Evolutionary conservation across 352 stramenopile genomes (phyloP), one percentile per base, ranked within the genome.

Genomic region (Pythium sp.): DNA sequence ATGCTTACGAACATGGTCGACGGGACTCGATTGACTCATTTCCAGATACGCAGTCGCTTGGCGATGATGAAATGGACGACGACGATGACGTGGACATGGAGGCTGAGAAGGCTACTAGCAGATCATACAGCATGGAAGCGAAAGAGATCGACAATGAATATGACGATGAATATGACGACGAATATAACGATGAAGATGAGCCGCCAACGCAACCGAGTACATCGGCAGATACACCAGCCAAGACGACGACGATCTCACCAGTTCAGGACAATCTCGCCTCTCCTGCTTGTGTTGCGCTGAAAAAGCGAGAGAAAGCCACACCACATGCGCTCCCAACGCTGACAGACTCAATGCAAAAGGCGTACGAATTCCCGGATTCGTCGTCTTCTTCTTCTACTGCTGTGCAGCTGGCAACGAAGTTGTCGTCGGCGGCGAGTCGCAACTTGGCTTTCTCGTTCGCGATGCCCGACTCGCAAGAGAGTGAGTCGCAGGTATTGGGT

Each of bases 381-480:
- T 61, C 20, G 5, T 65, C 26, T 15, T 53, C 69, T 41, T 78
- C 75, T 0, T 41, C 67, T 49, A 49, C 41, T 49, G n/a, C 15
- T 49, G 15, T n/a, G 4, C 41, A n/a, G 5, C 41, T 49, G 30
- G 55, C 28, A 47, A 36, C 20, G 8, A 61, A 75, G 30, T 41
- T 65, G 18, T 79, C 73, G 1, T 67, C 68, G 1, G 8, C 41
- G 20, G 73, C 76, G 46, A 89, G 86, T 30, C 81, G 81, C 20
- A 89, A 80, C 8, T 74, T 92, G 47, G 75, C 90, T 55, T 87
- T 92, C 58, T 85, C 83, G 5, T 91, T 91, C 66, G 71, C 82
- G 5, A 79, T 79, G 55, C 82, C 80, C 3, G 74, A 84, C 22
- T 91, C 85, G 5, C 77, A 91, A 57, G 83, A 90, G 12, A 78